Evolutionary conservation across 805 yeast species (phyloP).

Genomic region (Spathaspora sp.): DNA sequence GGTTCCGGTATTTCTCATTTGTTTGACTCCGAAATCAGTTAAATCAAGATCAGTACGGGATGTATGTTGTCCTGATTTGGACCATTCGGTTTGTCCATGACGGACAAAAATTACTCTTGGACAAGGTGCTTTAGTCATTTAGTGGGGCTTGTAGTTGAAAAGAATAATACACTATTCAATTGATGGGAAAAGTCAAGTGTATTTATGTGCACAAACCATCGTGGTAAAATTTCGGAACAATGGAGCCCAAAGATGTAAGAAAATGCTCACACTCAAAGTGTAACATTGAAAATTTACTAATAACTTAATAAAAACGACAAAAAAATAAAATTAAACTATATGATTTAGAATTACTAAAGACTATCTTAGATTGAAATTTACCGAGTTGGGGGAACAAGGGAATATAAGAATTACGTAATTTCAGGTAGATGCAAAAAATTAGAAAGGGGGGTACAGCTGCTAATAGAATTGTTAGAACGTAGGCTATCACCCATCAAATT

Average conservation of each 20-base stretch:
- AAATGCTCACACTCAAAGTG: neutral
- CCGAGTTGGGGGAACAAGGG: neutral
- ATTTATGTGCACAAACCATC: neutral
- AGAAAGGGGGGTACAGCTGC: too few relatives aligned
- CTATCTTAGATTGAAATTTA: too few relatives aligned
- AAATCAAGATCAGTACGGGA: conserved; percentile 79
- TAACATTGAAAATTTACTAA: neutral
- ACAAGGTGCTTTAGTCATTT: conserved; percentile 28
- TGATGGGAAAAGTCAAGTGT: neutral
- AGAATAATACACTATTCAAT: too few relatives aligned
- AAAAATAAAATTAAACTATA: too few relatives aligned
- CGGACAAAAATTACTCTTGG: conserved; percentile 74
- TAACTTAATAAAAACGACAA: neutral
- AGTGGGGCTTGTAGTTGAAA: neutral
- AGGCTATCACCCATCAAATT: too few relatives aligned
- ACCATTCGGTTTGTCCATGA: conserved; percentile 95
- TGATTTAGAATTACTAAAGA: too few relatives aligned
- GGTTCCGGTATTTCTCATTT: conserved; percentile 72
- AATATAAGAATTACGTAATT: neutral
- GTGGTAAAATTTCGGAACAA: neutral
- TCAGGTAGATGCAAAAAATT: neutral
- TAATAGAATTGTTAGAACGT: too few relatives aligned
- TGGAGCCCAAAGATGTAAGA: neutral
- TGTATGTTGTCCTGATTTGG: conserved; percentile 88
- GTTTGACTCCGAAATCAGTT: conserved; percentile 73